Percentiles rank a stretch among this genome's conserved stretches.
Conservation (phyloP, 2,329 filamentous ascomycete genomes). For the Rhytidhysteron rufulum region DNA sequence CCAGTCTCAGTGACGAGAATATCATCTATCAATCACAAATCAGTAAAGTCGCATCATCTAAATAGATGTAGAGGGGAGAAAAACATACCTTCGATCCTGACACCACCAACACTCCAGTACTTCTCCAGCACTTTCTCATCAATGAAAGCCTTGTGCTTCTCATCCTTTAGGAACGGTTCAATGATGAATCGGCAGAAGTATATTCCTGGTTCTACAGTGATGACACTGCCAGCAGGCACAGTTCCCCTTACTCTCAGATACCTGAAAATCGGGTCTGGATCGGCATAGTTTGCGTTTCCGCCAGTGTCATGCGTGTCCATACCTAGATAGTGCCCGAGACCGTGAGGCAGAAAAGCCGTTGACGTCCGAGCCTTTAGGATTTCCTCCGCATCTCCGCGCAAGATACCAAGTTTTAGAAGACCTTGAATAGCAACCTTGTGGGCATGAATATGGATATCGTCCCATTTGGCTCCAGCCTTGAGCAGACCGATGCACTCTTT, state of each 20-base stretch:
- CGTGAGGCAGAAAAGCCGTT: conserved; percentile 50
- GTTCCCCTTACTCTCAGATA: conserved; percentile 77
- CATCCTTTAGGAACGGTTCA: conserved; percentile 62
- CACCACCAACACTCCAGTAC: conserved; percentile 79
- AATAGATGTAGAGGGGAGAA: background rate
- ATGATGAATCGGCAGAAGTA: conserved; percentile 75
- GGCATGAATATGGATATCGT: conserved; percentile 74
- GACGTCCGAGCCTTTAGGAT: conserved; percentile 44
- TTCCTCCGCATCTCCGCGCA: conserved; percentile 55
- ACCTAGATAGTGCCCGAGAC: conserved; percentile 49
- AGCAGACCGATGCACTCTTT: conserved; percentile 68
- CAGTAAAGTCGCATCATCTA: background rate
- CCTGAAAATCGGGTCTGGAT: conserved; percentile 78
- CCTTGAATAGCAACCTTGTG: conserved; percentile 81
- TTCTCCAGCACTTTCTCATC: conserved; percentile 60
- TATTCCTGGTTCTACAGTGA: conserved; percentile 91
- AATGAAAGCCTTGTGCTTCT: conserved; percentile 61
- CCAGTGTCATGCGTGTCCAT: conserved; percentile 52
- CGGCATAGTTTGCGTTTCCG: conserved; percentile 51
- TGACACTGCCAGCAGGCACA: conserved; percentile 73
- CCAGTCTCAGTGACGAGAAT: conserved; percentile 75
- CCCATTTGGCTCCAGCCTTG: conserved; percentile 72
- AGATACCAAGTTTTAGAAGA: conserved; percentile 69
- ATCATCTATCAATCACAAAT: conserved; percentile 54
- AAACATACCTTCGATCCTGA: conserved; percentile 68